Base-by-base conservation (phyloP, 83 land plant species). In the Thuja plicata region DNA sequence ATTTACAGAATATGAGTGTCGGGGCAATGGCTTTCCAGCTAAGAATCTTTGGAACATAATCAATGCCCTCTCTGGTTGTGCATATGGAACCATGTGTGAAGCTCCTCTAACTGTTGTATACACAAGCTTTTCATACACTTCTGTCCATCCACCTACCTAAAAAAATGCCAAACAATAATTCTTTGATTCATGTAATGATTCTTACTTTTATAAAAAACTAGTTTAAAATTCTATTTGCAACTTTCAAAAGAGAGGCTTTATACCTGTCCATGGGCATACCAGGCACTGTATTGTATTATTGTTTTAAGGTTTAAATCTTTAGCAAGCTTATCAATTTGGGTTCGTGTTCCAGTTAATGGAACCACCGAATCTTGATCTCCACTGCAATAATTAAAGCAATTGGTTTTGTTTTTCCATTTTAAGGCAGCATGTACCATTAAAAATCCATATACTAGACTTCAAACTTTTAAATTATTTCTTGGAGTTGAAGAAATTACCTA, bases 321-420 rank as follows among this genome's bases (percentile, higher is more conserved):
- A 34, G 91, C 91, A 32, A 90, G 88, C 74, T 70, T 81, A 41
- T 76, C 74, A 9, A 90, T 89, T 27, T 86, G 88, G 9, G 88
- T 62, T 52, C 91, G n/a, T 19, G 91, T 90, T 85, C 91, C 91
- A 9, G 91, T 90, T 45, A 90, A 86, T 84, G 91, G 91, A 50
- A 90, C 91, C 60, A 90, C 91, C 21, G 91, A 90, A 40, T 90
- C 91, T 84, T 90, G 91, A 89, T 90, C 91, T 57, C 91, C 91
- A 40, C 91, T 90, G 83, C 40, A 43, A 83, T 13, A 45, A 19
- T 46, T n/a, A 46, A n/a, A 27, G 3, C 11, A 54, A 54, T 54
- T 16, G 3, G 0, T 15, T 54, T 54, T 54, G 3, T 15, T 54
- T 54, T 15, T 54, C 8, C 9, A 19, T 37, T 34, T 17, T 8